phyloP scores from a whole-genome alignment of 2,329 filamentous ascomycete species.

The Cercospora nicotianae region DNA sequence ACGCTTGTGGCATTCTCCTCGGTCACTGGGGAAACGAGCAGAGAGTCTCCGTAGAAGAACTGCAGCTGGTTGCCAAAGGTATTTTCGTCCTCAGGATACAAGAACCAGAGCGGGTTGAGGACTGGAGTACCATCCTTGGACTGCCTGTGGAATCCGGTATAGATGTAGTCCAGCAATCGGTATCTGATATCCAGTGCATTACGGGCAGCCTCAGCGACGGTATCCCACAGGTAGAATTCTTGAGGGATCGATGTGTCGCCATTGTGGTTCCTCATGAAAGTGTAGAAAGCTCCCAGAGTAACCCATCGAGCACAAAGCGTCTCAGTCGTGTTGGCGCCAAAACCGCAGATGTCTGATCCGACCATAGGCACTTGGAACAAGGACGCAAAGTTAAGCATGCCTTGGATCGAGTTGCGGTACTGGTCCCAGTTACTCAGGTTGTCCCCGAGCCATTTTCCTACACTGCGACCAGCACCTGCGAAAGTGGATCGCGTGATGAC shows the following conservation, averaged over 20 bases:
- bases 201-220: constrained; percentile 62
- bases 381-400: constrained; percentile 48
- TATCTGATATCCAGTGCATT: constrained; percentile 71
- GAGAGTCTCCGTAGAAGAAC: constrained; percentile 59
- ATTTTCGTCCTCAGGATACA: constrained; percentile 60
- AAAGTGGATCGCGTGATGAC: constrained; percentile 69
- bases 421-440: constrained; percentile 47
- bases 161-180: constrained; percentile 72
- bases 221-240: constrained; percentile 70
- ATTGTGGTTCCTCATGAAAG: constrained; percentile 76
- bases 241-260: constrained; percentile 54
- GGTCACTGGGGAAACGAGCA: constrained; percentile 58
- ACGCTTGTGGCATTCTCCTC: constrained; percentile 54
- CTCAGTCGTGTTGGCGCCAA: constrained; percentile 64
- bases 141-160: constrained; percentile 66
- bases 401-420: constrained; percentile 45
- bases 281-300: constrained; percentile 69
- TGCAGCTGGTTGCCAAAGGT: constrained; percentile 55
- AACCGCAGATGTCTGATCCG: constrained; percentile 71
- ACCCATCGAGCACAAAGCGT: constrained; percentile 71
- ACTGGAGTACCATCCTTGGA: constrained; percentile 63
- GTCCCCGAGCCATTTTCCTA: constrained; percentile 61
- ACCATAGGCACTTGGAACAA: constrained; percentile 52
- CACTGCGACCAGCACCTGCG: constrained; percentile 53
- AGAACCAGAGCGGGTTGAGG: constrained; percentile 69